Percentiles rank a stretch among this genome's conserved stretches.
phyloP scores from a whole-genome alignment of 2,329 filamentous ascomycete genomes.

The Aureobasidium vineae region DNA sequence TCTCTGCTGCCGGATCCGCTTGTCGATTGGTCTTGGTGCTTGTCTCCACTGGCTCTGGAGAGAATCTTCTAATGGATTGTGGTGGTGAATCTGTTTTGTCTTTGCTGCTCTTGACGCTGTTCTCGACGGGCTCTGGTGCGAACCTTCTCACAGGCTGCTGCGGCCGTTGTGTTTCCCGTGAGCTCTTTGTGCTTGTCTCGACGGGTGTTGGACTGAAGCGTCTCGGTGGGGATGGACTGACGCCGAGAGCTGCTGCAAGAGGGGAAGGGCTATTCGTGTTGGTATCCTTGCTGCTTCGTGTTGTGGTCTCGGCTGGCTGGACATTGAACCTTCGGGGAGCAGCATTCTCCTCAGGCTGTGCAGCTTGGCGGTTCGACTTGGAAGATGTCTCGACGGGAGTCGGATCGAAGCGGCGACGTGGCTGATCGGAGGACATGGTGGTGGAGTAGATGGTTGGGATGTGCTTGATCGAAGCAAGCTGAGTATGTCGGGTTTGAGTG shows the following conservation, averaged over 20 bases:
- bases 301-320: constrained; percentile 43
- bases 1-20: constrained; percentile 12
- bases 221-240: constrained; percentile 27
- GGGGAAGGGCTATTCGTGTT: not conserved
- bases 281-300: constrained; percentile 25
- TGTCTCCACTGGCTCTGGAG: constrained; percentile 39
- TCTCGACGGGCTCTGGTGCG: constrained; percentile 43
- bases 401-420: constrained; percentile 57
- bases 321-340: constrained; percentile 52
- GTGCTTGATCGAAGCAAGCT: constrained; percentile 1
- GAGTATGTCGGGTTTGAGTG: not conserved
- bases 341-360: constrained; percentile 23
- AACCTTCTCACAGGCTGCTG: constrained; percentile 32
- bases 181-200: constrained; percentile 40
- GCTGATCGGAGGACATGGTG: constrained; percentile 28
- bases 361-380: constrained; percentile 53
- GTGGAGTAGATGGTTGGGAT: not conserved
- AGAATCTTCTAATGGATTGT: constrained; percentile 34
- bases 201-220: constrained; percentile 44
- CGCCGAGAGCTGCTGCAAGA: not conserved
- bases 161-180: constrained; percentile 29
- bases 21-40: constrained; percentile 31
- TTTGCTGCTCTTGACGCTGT: constrained; percentile 36
- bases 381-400: constrained; percentile 71
- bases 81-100: constrained; percentile 24